Evolutionary conservation across 2,329 filamentous ascomycete genomes (phyloP).

Genomic region (Reticulascus tulasneorum): DNA sequence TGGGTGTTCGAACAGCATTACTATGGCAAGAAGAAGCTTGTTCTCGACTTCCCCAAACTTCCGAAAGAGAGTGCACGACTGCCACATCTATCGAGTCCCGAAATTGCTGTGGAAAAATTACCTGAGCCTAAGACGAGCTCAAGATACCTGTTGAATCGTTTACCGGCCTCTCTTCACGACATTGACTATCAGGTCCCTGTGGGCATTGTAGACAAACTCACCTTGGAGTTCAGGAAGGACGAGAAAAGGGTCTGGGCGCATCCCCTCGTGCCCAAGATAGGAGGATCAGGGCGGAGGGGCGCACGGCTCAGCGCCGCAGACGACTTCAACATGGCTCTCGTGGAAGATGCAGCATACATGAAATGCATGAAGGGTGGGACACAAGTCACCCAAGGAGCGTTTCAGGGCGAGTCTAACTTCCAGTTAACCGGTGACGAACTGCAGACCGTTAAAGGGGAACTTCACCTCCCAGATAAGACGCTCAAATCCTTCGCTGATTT

Average conservation of each 20-base stretch:
- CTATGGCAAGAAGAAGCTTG: conserved; percentile 23
- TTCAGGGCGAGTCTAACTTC: conserved; percentile 13
- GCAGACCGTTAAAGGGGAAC: neutral
- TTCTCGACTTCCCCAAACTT: conserved; percentile 19
- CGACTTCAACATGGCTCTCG: conserved; percentile 25
- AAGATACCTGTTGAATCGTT: conserved; percentile 12
- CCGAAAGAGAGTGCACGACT: conserved; percentile 20
- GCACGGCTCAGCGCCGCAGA: conserved; percentile 1
- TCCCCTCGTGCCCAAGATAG: neutral
- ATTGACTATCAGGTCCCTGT: conserved; percentile 20
- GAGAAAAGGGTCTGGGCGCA: conserved; percentile 9
- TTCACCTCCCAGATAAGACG: conserved; percentile 16
- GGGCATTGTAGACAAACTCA: conserved; percentile 4
- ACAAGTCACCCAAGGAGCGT: conserved; percentile 4
- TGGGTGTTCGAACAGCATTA: conserved; percentile 29
- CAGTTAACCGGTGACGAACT: conserved; percentile 16
- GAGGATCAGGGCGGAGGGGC: conserved; percentile 6
- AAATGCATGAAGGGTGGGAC: conserved; percentile 24
- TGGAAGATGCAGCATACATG: conserved; percentile 32
- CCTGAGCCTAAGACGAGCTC: conserved; percentile 1
- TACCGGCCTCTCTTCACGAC: conserved; percentile 18
- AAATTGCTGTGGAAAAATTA: conserved; percentile 1
- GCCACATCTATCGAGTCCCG: conserved; percentile 18
- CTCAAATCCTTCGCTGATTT: conserved; percentile 26
- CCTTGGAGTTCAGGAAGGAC: conserved; percentile 12